Evolutionary conservation across 2,329 filamentous ascomycete species (phyloP).

Genomic region (Aspergillus neoniger): DNA sequence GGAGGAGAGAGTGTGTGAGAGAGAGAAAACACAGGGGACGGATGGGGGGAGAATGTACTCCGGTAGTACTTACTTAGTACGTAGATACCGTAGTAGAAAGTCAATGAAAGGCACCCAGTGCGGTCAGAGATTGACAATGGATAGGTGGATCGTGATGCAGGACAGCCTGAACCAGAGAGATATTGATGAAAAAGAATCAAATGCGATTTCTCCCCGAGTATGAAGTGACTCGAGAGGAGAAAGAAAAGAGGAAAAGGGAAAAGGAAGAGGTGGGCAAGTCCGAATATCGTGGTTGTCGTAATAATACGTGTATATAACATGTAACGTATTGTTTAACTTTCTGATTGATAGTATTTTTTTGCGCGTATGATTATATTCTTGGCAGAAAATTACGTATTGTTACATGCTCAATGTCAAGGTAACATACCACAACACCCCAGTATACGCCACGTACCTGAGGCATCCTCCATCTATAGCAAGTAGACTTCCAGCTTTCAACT

Average conservation of each 20-base stretch:
- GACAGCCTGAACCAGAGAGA: not conserved
- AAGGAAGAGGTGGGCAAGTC: not conserved
- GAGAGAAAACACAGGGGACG: not conserved
- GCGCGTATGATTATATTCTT: too few species aligned
- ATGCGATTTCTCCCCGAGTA: not conserved
- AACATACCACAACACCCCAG: not conserved
- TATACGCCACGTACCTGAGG: not conserved
- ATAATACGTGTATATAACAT: not conserved
- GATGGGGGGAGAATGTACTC: not conserved
- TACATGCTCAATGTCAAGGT: not conserved
- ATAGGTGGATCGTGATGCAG: not conserved
- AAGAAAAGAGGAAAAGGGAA: not conserved
- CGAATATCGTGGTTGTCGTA: not conserved
- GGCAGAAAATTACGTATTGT: not conserved
- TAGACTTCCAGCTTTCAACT: not conserved
- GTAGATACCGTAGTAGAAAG: not conserved
- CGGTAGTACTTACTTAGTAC: not conserved
- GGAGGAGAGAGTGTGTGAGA: not conserved
- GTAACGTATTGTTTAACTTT: not conserved
- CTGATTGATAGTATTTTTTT: rapidly evolving
- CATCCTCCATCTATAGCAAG: not conserved
- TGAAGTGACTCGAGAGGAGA: not conserved
- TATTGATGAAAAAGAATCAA: not conserved
- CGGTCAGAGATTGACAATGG: conserved; percentile 2
- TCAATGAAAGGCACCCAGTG: not conserved